Percentiles rank a stretch among this genome's conserved stretches.
Conservation (phyloP, 495 filamentous ascomycete genomes). For the Penicillium angulare region DNA sequence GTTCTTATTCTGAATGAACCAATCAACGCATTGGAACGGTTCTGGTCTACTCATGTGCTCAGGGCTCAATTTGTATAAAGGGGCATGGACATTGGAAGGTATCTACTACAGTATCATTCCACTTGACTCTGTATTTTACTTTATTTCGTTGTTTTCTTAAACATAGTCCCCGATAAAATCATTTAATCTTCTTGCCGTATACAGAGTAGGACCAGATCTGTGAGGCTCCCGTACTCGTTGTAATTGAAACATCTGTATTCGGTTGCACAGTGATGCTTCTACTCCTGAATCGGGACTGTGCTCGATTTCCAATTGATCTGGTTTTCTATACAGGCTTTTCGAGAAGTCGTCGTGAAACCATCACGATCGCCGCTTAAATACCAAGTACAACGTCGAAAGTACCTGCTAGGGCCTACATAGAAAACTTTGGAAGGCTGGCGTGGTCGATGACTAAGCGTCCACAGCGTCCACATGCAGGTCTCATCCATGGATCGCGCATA, state of each 20-base stretch:
- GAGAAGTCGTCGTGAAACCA: too few species aligned
- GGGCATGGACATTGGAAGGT: too few species aligned
- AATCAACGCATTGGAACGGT: too few species aligned
- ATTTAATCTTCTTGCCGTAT: background rate
- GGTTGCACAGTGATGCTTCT: background rate
- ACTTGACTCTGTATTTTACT: too few species aligned
- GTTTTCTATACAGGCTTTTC: too few species aligned
- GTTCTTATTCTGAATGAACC: too few species aligned
- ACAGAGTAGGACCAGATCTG: background rate
- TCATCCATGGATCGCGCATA: constrained; percentile 1
- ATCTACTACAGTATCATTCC: too few species aligned
- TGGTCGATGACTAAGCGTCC: constrained; percentile 4
- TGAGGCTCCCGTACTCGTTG: background rate
- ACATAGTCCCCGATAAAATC: background rate
- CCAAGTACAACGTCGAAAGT: too few species aligned
- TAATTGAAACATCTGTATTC: background rate
- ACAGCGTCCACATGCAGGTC: background rate
- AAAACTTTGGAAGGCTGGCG: background rate
- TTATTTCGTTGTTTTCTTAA: background rate
- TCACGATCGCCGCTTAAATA: too few species aligned
- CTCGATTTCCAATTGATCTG: background rate
- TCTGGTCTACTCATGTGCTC: too few species aligned
- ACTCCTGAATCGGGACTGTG: background rate
- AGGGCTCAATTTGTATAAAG: too few species aligned
- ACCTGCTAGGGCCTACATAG: too few species aligned